These are phyloP conservation scores for Senna tora DNA, from an alignment of 306 rosid species.

Conservation along the genomic window DNA sequence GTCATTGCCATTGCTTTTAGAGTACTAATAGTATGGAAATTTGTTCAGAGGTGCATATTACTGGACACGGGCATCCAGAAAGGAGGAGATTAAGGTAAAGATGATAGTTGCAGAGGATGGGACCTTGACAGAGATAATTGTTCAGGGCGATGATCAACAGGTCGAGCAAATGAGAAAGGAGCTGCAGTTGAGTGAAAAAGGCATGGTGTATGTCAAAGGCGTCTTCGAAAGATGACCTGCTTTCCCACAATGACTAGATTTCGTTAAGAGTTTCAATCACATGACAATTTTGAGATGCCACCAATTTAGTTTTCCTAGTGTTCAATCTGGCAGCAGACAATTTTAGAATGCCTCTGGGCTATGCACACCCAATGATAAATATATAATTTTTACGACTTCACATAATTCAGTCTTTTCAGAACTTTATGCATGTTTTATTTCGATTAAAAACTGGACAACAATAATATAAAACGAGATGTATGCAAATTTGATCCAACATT, in stretches of 20 bases:
- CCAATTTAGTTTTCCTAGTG: neutral
- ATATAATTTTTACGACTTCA: too few species aligned
- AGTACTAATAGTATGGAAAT: slow-evolving; percentile 11
- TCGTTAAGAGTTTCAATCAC: neutral
- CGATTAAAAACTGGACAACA: too few species aligned
- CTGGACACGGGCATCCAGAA: slow-evolving; percentile 68
- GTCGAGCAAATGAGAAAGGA: slow-evolving; percentile 69
- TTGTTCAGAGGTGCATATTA: slow-evolving; percentile 71
- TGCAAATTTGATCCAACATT: neutral
- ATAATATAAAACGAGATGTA: too few species aligned
- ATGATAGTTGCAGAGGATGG: slow-evolving; percentile 56
- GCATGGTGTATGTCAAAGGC: slow-evolving; percentile 71
- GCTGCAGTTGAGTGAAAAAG: slow-evolving; percentile 66
- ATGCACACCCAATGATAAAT: neutral
- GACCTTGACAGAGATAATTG: slow-evolving; percentile 52
- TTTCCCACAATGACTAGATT: neutral
- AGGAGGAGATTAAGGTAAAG: slow-evolving; percentile 72
- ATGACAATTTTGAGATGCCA: slow-evolving; percentile 1
- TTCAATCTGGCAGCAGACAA: neutral
- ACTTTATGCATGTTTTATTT: too few species aligned
- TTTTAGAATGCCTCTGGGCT: neutral
- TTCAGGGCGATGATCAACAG: slow-evolving; percentile 77
- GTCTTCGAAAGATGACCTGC: slow-evolving; percentile 42
- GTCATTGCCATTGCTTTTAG: neutral
- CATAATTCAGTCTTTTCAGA: too few species aligned